Percentiles rank a stretch among this genome's conserved stretches.
phyloP scores from a whole-genome alignment of 805 yeast genomes.

The Crinitomyces ghanaensis region DNA sequence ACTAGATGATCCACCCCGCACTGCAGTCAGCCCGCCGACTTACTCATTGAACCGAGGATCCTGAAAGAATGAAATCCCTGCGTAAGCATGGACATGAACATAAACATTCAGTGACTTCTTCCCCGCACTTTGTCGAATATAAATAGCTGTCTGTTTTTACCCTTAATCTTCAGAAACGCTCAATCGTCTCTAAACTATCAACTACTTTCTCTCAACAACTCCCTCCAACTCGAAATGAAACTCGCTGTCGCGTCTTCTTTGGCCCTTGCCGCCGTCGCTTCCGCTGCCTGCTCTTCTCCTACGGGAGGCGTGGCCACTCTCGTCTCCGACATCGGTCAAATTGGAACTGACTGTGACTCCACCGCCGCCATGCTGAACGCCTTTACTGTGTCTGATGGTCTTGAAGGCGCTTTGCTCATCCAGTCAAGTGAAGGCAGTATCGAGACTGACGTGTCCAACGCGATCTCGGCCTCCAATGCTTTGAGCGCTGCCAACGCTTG shows the following conservation, averaged over 20 bases:
- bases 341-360: constrained; percentile 8
- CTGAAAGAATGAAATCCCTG: too few species aligned
- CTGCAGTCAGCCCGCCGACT: too few species aligned
- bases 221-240: background rate
- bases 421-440: constrained; percentile 18
- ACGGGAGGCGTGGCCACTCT: constrained; percentile 8
- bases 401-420: constrained; percentile 21
- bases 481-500: constrained; percentile 7
- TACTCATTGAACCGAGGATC: too few species aligned
- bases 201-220: background rate
- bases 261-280: too few species aligned
- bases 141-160: too few species aligned
- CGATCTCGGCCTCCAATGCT: constrained; percentile 8
- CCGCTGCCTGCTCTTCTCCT: constrained; percentile 4
- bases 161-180: too few species aligned
- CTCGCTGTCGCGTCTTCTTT: too few species aligned
- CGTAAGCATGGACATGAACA: too few species aligned
- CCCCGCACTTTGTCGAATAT: too few species aligned
- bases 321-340: constrained; percentile 10
- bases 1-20: too few species aligned
- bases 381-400: constrained; percentile 13
- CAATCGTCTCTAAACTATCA: too few species aligned
- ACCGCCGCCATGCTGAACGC: constrained; percentile 8
- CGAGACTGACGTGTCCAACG: constrained; percentile 12
- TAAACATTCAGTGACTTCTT: too few species aligned